Evolutionary conservation across 78 protist species (phyloP).

Genomic region (Dictyostelium citrinum): DNA sequence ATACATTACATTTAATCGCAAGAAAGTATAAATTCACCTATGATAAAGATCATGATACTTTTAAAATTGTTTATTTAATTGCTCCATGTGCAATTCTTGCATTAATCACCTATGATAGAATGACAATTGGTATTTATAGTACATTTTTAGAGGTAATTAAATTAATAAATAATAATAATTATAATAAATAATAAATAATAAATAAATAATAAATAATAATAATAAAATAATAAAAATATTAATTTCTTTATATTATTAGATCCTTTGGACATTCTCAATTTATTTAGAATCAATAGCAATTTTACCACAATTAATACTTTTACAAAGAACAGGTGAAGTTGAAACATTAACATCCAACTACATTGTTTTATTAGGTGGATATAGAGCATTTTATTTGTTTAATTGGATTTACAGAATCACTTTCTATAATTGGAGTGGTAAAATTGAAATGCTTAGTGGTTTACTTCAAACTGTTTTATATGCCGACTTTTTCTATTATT

Average conservation of each 20-base stretch:
- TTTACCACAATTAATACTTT: conserved; percentile 95
- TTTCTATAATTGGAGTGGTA: conserved; percentile 77
- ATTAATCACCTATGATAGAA: conserved; percentile 55
- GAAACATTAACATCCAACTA: conserved; percentile 91
- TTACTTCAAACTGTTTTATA: conserved; percentile 92
- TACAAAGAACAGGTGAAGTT: conserved; percentile 88
- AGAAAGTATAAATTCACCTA: conserved; percentile 78
- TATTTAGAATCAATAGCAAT: conserved; percentile 98
- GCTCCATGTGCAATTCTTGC: conserved; percentile 83
- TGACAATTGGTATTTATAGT: neutral
- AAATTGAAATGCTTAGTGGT: conserved; percentile 90
- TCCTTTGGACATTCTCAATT: conserved; percentile 96
- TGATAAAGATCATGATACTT: conserved; percentile 87
- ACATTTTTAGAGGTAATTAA: conserved; percentile 36
- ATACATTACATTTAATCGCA: conserved; percentile 85
- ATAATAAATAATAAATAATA: neutral
- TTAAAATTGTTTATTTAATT: conserved; percentile 81
- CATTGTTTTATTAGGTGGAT: conserved; percentile 88
- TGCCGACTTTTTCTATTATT: conserved; percentile 96
- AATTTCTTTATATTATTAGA: conserved; percentile 17
- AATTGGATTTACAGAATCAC: conserved; percentile 96
- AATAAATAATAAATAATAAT: neutral
- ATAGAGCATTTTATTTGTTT: conserved; percentile 95
- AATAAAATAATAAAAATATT: neutral
- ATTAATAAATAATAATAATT: neutral